phyloP scores from a whole-genome alignment of 805 yeast genomes.

The Saccharomycopsis javanensis region DNA sequence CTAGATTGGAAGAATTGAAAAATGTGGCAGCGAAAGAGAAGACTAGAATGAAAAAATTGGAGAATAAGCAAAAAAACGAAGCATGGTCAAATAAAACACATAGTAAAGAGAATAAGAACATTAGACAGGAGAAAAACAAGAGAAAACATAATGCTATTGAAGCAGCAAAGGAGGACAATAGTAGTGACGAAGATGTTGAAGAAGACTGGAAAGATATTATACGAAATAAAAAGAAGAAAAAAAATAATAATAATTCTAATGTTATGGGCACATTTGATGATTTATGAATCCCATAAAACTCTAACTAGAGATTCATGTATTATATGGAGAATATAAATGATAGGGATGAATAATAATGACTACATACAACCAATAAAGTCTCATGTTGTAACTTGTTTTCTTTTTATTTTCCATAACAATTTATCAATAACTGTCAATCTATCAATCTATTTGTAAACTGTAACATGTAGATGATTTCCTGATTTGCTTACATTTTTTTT shows the following conservation, averaged over 20 bases:
- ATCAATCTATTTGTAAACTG: no score
- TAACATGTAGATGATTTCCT: no score
- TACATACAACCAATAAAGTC: no score
- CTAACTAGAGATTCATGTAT: not conserved
- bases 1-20: conserved; percentile 27
- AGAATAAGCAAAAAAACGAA: conserved; percentile 39
- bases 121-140: conserved; percentile 59
- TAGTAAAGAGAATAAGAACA: conserved; percentile 49
- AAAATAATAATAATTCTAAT: conserved; percentile 27
- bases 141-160: conserved; percentile 62
- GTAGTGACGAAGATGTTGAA: conserved; percentile 32
- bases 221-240: conserved; percentile 51
- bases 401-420: no score
- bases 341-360: no score
- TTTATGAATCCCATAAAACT: conserved; percentile 24
- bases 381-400: no score
- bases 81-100: conserved; percentile 76
- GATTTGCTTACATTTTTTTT: no score
- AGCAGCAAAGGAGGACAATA: conserved; percentile 28
- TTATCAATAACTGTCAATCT: no score
- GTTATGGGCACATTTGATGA: conserved; percentile 57
- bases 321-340: no score
- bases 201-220: conserved; percentile 88
- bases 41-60: conserved; percentile 30
- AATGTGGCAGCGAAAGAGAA: conserved; percentile 25